Base-by-base conservation (phyloP, 306 rosid genomes). In the Vicia faba region DNA sequence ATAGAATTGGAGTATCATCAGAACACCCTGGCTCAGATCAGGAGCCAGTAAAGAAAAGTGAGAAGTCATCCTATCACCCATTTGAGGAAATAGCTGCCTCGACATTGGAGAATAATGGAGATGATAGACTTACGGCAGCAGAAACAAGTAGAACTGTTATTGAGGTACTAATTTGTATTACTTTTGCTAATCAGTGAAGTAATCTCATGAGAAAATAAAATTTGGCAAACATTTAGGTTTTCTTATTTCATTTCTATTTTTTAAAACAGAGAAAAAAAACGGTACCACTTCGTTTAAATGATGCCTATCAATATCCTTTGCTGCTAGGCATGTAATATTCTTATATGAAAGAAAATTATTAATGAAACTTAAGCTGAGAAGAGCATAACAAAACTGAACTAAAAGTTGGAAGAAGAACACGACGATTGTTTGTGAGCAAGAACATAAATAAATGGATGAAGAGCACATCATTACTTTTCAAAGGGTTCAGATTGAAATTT, bases 101-200 rank as follows among this genome's bases (percentile, higher is more conserved):
- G 10, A 82, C 74, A 45, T 58, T 73, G 16, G 93, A 79, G 70
- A 75, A 57, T 67, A 51, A 51, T 72, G 96, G 55, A 31, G 93
- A 86, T 76, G 89, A 80, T 66, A 80, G 48, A 65, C 99, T 87
- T 70, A 88, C 87, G 5, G 69, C 89, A 10, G 91, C 92, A 60
- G 99, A 93, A 82, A 81, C 87, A 71, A 73, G 87, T 51, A 86
- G 99, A 80, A 93, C 99, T 66, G 77, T 93, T 48, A 67, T 93
- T 72, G 95, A 93, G 99, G 99, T 93, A 83, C 64, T 23, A 56
- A 45, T 70, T 66, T 41, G 53, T 23, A 28, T 25, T 69, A 29
- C 4, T 74, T 73, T 73, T 73, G 9, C 74, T 59, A 29, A 71
- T 57, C 58, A 19, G 50, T 41, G 12, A 73, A 48, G 29, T 15